Evolutionary conservation across 805 yeast genomes (phyloP), one percentile per base, ranked within the genome.

Genomic region (Kluyveromyces siamensis): DNA sequence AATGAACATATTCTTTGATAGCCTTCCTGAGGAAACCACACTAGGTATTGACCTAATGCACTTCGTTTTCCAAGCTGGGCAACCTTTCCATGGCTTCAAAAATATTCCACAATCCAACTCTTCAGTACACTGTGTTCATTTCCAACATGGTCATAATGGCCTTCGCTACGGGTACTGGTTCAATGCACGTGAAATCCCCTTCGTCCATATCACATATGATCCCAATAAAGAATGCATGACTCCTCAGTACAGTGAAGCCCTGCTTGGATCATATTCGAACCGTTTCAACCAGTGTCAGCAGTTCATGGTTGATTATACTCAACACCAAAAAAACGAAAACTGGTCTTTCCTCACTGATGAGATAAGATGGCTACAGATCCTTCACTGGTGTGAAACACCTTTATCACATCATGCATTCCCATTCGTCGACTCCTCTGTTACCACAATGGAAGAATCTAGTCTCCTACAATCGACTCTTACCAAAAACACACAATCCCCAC

Each of bases 91-190:
- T 40, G 67, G 66, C 8, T 48, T 64, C 37, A 55, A 55, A 40
- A 50, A 57, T 45, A 50, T 64, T 8, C 61, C 67, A 8, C 37
- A 17, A 19, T n/a, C 35, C 7, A 27, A 33, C 2, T 45, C 47
- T 27, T 55, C 54, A 2, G 21, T 58, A 2, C 66, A 64, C 52
- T 53, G 58, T 5, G 46, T 64, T 2, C 63, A 62, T 50, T 62
- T 62, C 53, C 56, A 50, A n/a, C 53, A 52, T 8, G 46, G 42
- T 18, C 51, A 49, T 35, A 49, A 43, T 19, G 47, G 53, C n/a
- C 21, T 56, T 21, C 48, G 67, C 17, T 63, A 65, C 46, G 69
- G 69, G 0, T 65, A 63, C 49, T 65, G 67, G 67, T 50, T 65
- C 40, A 50, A 54, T 21, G 27, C 49, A 11, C 37, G 41, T n/a